Conservation (phyloP, 768 basidiomycete genomes). For the Mycena pura region DNA sequence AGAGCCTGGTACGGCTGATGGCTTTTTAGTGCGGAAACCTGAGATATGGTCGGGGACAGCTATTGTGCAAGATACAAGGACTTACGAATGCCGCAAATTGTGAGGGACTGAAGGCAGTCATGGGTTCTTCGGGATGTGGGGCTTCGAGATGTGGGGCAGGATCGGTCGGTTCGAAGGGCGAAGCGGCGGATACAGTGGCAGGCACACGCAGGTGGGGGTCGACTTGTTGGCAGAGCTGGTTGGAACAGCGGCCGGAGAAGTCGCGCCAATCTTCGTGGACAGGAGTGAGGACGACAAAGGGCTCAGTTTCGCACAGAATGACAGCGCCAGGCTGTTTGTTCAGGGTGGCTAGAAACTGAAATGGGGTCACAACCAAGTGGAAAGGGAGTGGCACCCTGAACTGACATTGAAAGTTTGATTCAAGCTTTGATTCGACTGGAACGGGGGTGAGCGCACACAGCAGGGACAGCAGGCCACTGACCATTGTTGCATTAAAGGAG, state of each 20-base stretch:
- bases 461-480: neutral
- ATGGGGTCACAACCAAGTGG: conserved; percentile 4
- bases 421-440: neutral
- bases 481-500: conserved; percentile 16
- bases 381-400: too few species aligned
- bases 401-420: conserved; percentile 5
- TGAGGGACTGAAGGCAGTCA: conserved; percentile 40
- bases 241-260: conserved; percentile 40
- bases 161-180: conserved; percentile 19
- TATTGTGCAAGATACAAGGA: neutral
- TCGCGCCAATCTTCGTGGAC: conserved; percentile 46
- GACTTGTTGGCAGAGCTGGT: conserved; percentile 44
- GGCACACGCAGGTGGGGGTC: conserved; percentile 43
- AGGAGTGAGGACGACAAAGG: conserved; percentile 63
- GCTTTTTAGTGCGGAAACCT: neutral
- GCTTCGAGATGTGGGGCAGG: neutral
- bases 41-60: neutral
- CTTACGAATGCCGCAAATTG: conserved; percentile 39
- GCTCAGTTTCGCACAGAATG: conserved; percentile 30
- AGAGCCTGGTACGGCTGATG: conserved; percentile 40
- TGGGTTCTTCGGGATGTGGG: too few species aligned
- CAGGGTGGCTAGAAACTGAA: conserved; percentile 15
- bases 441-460: too few species aligned
- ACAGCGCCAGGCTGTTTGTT: conserved; percentile 1
- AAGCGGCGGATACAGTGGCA: neutral